Base-by-base conservation (phyloP, 768 basidiomycete species). In the Gelatoporia subvermispora region DNA sequence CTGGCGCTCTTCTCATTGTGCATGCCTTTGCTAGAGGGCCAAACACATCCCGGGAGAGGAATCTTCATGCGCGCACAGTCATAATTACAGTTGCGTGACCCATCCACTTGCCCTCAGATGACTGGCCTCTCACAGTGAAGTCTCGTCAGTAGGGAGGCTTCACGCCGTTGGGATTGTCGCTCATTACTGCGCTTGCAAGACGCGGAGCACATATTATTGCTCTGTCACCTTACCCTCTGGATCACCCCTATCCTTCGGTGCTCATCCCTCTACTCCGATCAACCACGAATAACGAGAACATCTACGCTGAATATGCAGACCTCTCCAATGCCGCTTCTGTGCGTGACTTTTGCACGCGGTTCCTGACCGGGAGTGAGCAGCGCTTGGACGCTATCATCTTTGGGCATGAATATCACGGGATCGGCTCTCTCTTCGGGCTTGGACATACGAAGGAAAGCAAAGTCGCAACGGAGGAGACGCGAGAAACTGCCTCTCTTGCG, bases 161-260 rank as follows among this genome's bases (percentile, higher is more conserved):
- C 56, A 85, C 86, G 2, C 80, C 88, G 2, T 64, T 82, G 8
- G 88, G 89, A 2, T 62, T 90, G 9, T 85, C 82, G 0, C 59
- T 90, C 0, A 63, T 90, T 7, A 79, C 85, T 47, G 68, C 68
- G 2, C 67, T 93, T 8, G 88, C 91, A 1, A 66, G 76, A 41
- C 78, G 85, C 38, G 90, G 91, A 11, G 88, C 89, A 16, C 86
- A 88, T 54, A 67, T 93, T 49, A 85, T 93, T 38, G 84, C 85
- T 0, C 77, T 93, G 18, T 76, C 85, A 0, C 73, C 78, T 0
- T 72, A 80, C 37, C 75, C 82, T 1, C 69, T 85, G 18, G 74
- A 77, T 13, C 73, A 79, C 9, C 65, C 71, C 8, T 63, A 76
- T 21, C 74, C 83, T 2, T 67, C 76, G n/a, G 72, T 84, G 39